These are phyloP conservation scores for Colletotrichum sp. DNA, from an alignment of 2,329 filamentous ascomycete species.

Conservation along the genomic window DNA sequence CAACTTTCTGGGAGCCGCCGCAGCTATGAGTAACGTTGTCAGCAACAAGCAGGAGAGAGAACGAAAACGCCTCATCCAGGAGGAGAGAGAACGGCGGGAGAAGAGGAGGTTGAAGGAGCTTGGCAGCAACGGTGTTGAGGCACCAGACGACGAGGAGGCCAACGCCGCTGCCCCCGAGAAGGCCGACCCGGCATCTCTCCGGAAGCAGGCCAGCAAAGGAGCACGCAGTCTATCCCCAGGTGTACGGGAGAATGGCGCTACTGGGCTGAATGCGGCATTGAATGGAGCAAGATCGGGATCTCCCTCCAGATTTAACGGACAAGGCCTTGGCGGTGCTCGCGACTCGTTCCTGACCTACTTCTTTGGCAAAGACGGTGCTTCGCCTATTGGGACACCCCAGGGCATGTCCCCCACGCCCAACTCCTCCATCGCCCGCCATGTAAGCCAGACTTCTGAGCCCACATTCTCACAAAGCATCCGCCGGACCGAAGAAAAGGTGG, in stretches of 20 bases:
- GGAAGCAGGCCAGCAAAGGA: conserved; percentile 65
- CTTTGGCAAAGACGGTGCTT: conserved; percentile 89
- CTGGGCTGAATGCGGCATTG: conserved; percentile 66
- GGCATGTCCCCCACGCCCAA: conserved; percentile 43
- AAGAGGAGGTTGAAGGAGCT: conserved; percentile 83
- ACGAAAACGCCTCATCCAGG: conserved; percentile 77
- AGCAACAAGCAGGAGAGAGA: conserved; percentile 94
- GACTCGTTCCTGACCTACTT: conserved; percentile 99
- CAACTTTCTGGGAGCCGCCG: conserved; percentile 95
- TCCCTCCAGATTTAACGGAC: conserved; percentile 65
- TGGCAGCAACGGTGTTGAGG: conserved; percentile 77
- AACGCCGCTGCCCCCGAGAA: conserved; percentile 52
- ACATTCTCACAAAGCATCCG: conserved; percentile 85
- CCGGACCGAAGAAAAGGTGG: conserved; percentile 65
- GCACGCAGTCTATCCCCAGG: conserved; percentile 84
- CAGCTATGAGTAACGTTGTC: conserved; percentile 97
- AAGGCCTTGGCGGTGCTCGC: conserved; percentile 66
- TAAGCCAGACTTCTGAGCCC: conserved; percentile 79
- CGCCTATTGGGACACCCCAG: conserved; percentile 41
- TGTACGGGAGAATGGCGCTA: conserved; percentile 69
- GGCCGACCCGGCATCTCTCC: conserved; percentile 47
- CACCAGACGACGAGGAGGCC: conserved; percentile 67
- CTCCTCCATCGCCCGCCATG: conserved; percentile 63
- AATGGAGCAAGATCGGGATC: conserved; percentile 70
- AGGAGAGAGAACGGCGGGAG: conserved; percentile 87